A percentile compares a stretch with the other conserved stretches of the same genome.
phyloP scores from a whole-genome alignment of 2,329 filamentous ascomycete species.

The Saccharata proteae region DNA sequence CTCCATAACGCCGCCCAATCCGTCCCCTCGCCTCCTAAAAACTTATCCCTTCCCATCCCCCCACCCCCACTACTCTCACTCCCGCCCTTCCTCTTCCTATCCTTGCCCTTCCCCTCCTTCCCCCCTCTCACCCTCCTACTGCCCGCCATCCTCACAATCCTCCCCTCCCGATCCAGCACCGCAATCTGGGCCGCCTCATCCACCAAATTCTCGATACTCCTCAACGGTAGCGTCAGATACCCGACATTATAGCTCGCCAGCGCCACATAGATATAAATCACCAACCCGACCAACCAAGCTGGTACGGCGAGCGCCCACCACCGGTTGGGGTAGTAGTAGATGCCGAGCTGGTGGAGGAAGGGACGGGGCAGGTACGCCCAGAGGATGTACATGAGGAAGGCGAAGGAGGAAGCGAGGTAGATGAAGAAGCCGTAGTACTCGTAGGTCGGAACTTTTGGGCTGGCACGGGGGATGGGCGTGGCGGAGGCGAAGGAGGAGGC shows the following conservation, averaged over 20 bases:
- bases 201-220: constrained; percentile 75
- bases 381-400: constrained; percentile 59
- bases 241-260: constrained; percentile 84
- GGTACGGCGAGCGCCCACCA: constrained; percentile 97
- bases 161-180: constrained; percentile 53
- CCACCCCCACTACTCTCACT: background rate
- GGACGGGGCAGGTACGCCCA: constrained; percentile 91
- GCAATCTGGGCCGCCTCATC: constrained; percentile 83
- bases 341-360: constrained; percentile 82
- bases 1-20: constrained; percentile 82
- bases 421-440: constrained; percentile 99
- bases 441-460: constrained; percentile 94
- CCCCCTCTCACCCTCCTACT: no score
- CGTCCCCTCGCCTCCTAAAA: no score
- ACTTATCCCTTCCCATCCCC: constrained; percentile 24
- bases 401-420: constrained; percentile 76
- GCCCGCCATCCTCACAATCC: constrained; percentile 33
- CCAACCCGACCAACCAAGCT: constrained; percentile 73
- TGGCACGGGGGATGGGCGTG: constrained; percentile 64
- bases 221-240: constrained; percentile 70
- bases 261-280: constrained; percentile 90
- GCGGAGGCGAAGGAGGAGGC: constrained; percentile 48
- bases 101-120: constrained; percentile 28
- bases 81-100: constrained; percentile 26
- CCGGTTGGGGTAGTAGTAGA: constrained; percentile 91